Percentiles rank a stretch among this genome's conserved stretches.
Conservation (phyloP, 176 grass and related monocot genomes). For the Typha latifolia region DNA sequence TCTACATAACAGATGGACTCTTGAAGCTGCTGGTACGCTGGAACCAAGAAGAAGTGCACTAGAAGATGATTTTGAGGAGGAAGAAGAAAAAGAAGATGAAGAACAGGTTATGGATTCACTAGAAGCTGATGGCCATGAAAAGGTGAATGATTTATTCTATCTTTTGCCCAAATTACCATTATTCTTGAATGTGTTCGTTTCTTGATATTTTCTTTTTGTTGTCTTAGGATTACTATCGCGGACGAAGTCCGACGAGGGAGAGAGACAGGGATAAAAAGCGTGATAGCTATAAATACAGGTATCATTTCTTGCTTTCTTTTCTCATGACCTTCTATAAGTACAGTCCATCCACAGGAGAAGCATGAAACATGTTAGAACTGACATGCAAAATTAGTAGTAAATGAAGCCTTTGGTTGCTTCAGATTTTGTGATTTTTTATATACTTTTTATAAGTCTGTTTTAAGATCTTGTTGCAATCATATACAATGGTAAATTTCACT, state of each 20-base stretch:
- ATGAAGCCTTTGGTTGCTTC: too few species aligned
- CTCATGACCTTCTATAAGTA: too few species aligned
- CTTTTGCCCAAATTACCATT: neutral
- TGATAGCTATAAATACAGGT: constrained; percentile 53
- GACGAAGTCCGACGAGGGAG: constrained; percentile 63
- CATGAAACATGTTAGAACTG: too few species aligned
- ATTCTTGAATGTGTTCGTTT: constrained; percentile 7
- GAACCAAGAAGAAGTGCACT: constrained; percentile 92
- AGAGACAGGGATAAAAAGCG: constrained; percentile 35
- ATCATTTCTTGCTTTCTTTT: neutral
- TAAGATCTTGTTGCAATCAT: too few species aligned
- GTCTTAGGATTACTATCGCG: constrained; percentile 53
- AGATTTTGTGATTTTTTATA: too few species aligned
- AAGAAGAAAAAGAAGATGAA: constrained; percentile 82
- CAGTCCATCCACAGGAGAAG: too few species aligned
- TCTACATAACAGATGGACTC: constrained; percentile 45
- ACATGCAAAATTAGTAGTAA: too few species aligned
- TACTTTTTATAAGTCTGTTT: too few species aligned
- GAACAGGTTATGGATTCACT: constrained; percentile 51
- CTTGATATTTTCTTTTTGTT: constrained; percentile 6
- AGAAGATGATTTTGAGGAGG: constrained; percentile 99
- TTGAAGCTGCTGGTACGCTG: constrained; percentile 72
- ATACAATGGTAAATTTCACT: too few species aligned
- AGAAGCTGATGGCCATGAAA: constrained; percentile 47
- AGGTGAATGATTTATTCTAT: constrained; percentile 26